Percentiles rank a stretch among this genome's conserved stretches.
Evolutionary conservation across 352 stramenopile genomes (phyloP).

Genomic region (Globisporangium uncinulatum): DNA sequence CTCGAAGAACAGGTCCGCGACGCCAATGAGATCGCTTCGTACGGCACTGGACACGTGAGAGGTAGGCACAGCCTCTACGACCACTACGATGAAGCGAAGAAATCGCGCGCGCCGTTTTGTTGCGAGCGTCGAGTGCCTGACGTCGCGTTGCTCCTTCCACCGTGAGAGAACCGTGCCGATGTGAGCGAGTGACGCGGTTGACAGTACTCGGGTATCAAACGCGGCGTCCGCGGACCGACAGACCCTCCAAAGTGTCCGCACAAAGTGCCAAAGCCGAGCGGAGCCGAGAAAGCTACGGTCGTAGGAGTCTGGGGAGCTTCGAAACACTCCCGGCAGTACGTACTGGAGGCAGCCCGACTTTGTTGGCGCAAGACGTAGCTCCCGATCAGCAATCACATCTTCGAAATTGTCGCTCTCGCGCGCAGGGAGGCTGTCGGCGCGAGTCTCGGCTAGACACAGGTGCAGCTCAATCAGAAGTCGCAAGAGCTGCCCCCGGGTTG

Average conservation of each 20-base stretch:
- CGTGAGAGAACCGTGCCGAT: not conserved
- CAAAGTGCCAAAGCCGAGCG: slow-evolving; percentile 21
- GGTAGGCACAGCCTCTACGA: not conserved
- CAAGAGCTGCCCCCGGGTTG: slow-evolving; percentile 4
- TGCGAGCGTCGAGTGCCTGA: not conserved
- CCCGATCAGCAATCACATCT: not conserved
- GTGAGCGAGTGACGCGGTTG: not conserved
- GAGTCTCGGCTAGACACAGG: not conserved
- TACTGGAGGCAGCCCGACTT: slow-evolving; percentile 3
- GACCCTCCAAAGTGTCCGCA: slow-evolving; percentile 18
- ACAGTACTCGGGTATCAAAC: not conserved
- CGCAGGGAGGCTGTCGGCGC: too few species aligned
- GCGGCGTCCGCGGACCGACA: not conserved
- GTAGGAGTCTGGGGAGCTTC: slow-evolving; percentile 13
- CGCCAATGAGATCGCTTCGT: not conserved
- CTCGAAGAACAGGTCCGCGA: slow-evolving; percentile 4
- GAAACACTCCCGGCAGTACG: slow-evolving; percentile 8
- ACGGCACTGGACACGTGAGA: not conserved
- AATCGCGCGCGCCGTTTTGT: slow-evolving; percentile 4
- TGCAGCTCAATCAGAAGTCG: slow-evolving; percentile 6
- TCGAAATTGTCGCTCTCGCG: not conserved
- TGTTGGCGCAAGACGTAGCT: not conserved
- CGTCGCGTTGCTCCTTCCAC: slow-evolving; percentile 3
- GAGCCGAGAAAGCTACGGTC: slow-evolving; percentile 24
- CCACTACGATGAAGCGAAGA: slow-evolving; percentile 2